Evolutionary conservation across 305 asterid genomes (phyloP), one percentile per base, ranked within the genome.

Genomic region (Monarda citriodora): DNA sequence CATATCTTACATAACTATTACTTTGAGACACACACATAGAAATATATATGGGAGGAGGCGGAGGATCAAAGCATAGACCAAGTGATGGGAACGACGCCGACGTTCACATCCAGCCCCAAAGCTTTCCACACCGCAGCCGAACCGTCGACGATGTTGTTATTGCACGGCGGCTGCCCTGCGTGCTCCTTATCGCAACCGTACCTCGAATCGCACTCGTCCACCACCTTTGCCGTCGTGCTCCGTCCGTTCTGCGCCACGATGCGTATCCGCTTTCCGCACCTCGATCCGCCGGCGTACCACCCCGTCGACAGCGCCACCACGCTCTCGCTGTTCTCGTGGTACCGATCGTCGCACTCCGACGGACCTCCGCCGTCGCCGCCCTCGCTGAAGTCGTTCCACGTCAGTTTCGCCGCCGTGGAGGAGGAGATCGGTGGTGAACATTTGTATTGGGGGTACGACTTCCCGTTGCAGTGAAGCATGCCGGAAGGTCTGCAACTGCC

Each of bases 171-270:
- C 36, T 63, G 82, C n/a, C 17, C 37, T 0, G 53, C 76, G 47
- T 83, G 81, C 37, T 80, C 81, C 5, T 13, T 2, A 17, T 80
- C 83, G 38, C 87, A 80, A 0, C 85, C 81, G 13, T 16, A 7
- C 68, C 56, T 69, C 1, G 78, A 80, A 15, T 83, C 87, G 49
- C 90, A 77, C 63, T 80, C 91, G 20, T 83, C 91, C 55, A 83
- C 78, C 25, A 83, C 83, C 64, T 71, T 80, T 3, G 89, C 79
- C 9, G 56, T 67, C 45, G 67, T 48, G 48, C 72, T 82, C 57
- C 41, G 31, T 6, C 86, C 76, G 5, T 79, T 71, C 4, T 5
- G 2, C 0, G 82, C 82, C 4, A 41, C 60, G 55, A 79, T 79
- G 2, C 41, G 60, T 9, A 83, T 63, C 62, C 10, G 56, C 29